These are phyloP conservation scores for Candida cerambycidarum DNA, from an alignment of 805 yeast species.

Conservation along the genomic window DNA sequence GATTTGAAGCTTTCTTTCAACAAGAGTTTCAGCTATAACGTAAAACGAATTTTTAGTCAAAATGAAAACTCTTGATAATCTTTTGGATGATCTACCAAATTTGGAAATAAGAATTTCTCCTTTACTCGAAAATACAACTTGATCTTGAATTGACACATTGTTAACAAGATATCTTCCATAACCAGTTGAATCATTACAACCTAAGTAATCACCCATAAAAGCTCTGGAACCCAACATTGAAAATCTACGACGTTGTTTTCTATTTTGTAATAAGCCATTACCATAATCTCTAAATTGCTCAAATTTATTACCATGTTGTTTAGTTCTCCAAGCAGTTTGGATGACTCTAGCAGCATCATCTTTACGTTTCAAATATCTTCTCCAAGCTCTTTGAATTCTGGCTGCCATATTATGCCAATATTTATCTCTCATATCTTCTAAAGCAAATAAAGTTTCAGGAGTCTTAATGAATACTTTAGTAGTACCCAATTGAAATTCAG, in stretches of 20 bases:
- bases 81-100: constrained; percentile 87
- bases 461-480: constrained; percentile 93
- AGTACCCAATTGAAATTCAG: constrained; percentile 89
- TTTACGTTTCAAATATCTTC: constrained; percentile 76
- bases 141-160: constrained; percentile 67
- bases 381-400: constrained; percentile 95
- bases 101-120: constrained; percentile 83
- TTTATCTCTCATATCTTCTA: constrained; percentile 94
- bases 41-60: constrained; percentile 63
- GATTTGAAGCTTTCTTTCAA: constrained; percentile 56
- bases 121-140: constrained; percentile 71
- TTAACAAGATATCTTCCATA: constrained; percentile 72
- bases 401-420: constrained; percentile 99
- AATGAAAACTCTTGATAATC: constrained; percentile 71
- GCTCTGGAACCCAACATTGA: constrained; percentile 85
- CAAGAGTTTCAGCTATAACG: constrained; percentile 70
- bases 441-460: constrained; percentile 93
- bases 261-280: constrained; percentile 61
- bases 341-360: constrained; percentile 82
- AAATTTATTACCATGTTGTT: constrained; percentile 75
- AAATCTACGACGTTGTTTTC: constrained; percentile 88
- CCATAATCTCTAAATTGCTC: constrained; percentile 88
- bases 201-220: constrained; percentile 91
- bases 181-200: constrained; percentile 70
- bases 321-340: constrained; percentile 80